Conservation (phyloP, 768 basidiomycete genomes). For the Pleurotus platypus region DNA sequence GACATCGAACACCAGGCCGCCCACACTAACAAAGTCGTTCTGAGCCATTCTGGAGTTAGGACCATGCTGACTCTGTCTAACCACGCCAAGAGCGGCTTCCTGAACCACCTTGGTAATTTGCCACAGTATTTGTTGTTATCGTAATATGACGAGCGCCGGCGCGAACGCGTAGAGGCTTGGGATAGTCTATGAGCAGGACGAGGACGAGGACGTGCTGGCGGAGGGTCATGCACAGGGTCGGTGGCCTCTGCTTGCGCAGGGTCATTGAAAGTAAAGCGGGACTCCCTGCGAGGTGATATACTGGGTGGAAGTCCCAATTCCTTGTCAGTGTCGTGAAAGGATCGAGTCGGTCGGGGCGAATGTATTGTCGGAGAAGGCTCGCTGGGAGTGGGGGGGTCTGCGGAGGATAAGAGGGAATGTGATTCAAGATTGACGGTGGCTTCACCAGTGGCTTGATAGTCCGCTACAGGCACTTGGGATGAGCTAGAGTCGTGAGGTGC, state of each 20-base stretch:
- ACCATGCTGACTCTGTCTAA: slow-evolving; percentile 65
- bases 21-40: slow-evolving; percentile 81
- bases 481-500: background rate
- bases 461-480: slow-evolving; percentile 17
- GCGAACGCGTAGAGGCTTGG: slow-evolving; percentile 10
- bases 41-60: slow-evolving; percentile 69
- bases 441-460: slow-evolving; percentile 33
- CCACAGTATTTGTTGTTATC: slow-evolving; percentile 37
- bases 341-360: background rate
- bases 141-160: slow-evolving; percentile 39
- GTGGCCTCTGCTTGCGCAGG: slow-evolving; percentile 15
- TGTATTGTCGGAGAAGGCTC: slow-evolving; percentile 13
- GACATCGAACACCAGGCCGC: slow-evolving; percentile 71
- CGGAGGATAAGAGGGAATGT: slow-evolving; percentile 24
- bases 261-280: slow-evolving; percentile 7
- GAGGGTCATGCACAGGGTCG: background rate
- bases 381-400: slow-evolving; percentile 13
- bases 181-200: background rate
- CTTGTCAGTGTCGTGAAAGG: background rate
- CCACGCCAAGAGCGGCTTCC: slow-evolving; percentile 65
- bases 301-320: slow-evolving; percentile 5
- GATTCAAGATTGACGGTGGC: slow-evolving; percentile 21
- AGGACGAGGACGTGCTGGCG: background rate
- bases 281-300: background rate
- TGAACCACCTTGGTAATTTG: slow-evolving; percentile 49